phyloP scores from a whole-genome alignment of 805 yeast species.

The Tetrapisispora pingtungensis region DNA sequence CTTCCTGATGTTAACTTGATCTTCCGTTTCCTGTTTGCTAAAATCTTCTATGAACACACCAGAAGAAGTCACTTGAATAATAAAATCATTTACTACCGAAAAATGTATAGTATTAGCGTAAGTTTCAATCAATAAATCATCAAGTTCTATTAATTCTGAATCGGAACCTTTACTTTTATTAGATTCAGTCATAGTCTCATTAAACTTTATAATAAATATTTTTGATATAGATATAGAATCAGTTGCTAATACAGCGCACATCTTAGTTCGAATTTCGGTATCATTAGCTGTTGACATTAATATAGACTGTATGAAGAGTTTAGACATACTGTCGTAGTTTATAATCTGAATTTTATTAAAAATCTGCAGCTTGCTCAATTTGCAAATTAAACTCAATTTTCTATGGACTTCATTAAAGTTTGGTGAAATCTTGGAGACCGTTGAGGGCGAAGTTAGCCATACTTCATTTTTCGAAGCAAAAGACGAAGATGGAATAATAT shows the following conservation, averaged over 20 bases:
- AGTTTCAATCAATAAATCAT: constrained; percentile 11
- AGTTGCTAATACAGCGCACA: constrained; percentile 8
- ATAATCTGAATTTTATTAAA: constrained; percentile 5
- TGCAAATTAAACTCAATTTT: constrained; percentile 7
- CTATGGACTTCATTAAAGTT: constrained; percentile 1
- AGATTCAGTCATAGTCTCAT: not conserved
- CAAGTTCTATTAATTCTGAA: constrained; percentile 10
- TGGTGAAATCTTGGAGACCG: constrained; percentile 12
- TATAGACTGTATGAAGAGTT: constrained; percentile 1
- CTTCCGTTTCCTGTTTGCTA: not conserved
- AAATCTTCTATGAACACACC: constrained; percentile 7
- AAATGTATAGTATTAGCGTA: constrained; percentile 5
- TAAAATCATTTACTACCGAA: constrained; percentile 6
- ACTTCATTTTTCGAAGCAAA: constrained; percentile 4
- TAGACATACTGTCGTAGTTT: constrained; percentile 1
- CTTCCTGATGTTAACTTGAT: not conserved
- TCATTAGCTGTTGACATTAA: not conserved
- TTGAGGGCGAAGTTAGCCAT: constrained; percentile 16
- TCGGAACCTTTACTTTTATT: not conserved
- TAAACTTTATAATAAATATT: constrained; percentile 6
- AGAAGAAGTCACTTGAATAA: constrained; percentile 13
- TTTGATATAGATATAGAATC: constrained; percentile 6
- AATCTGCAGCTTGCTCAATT: constrained; percentile 8
- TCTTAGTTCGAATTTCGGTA: not conserved
- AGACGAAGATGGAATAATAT: constrained; percentile 5